Percentiles rank a stretch among this genome's conserved stretches.
phyloP scores from a whole-genome alignment of 2,329 filamentous ascomycete species.

The Trichoderma guizhouense region DNA sequence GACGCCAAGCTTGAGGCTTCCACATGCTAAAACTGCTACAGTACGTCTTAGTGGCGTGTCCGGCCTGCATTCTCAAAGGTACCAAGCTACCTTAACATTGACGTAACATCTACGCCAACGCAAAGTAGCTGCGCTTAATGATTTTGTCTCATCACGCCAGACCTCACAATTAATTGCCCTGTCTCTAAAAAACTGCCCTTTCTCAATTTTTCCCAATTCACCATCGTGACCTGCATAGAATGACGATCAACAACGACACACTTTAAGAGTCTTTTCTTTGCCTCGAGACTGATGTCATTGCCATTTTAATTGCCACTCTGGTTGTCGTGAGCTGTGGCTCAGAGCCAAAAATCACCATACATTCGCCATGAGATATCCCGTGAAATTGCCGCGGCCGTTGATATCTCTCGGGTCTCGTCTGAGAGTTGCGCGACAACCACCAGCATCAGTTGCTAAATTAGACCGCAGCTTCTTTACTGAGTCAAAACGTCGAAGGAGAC shows the following conservation, averaged over 20 bases:
- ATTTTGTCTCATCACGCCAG: neutral
- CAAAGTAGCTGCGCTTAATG: neutral
- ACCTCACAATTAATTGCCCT: neutral
- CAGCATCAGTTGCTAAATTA: conserved; percentile 22
- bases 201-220: neutral
- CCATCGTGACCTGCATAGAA: neutral
- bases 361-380: conserved; percentile 19
- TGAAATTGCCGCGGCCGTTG: conserved; percentile 17
- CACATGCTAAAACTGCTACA: neutral
- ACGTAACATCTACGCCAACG: conserved; percentile 17
- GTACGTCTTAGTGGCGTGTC: neutral
- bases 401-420: neutral
- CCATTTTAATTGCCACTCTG: neutral
- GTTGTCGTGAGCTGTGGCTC: neutral
- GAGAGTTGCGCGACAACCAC: conserved; percentile 6
- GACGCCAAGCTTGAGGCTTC: neutral
- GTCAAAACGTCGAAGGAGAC: conserved; percentile 22
- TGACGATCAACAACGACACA: neutral
- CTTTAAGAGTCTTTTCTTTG: neutral
- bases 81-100: conserved; percentile 5
- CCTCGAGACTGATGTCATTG: neutral
- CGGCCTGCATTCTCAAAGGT: neutral
- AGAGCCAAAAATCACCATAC: neutral
- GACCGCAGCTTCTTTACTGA: conserved; percentile 22
- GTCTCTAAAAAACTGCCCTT: neutral